Base-by-base conservation (phyloP, 2,329 filamentous ascomycete species). In the Beauveria sp. region DNA sequence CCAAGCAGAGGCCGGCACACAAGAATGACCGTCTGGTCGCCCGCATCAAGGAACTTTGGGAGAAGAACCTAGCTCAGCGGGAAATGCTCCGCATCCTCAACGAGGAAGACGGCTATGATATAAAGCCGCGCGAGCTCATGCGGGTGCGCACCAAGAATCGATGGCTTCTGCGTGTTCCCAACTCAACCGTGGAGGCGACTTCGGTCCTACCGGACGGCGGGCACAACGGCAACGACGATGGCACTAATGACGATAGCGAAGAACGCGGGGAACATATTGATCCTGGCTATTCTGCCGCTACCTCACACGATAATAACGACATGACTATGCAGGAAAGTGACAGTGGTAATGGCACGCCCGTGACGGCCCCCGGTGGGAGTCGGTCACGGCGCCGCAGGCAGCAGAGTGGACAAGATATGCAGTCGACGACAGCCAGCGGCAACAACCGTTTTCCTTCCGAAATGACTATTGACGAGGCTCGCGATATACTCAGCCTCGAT, bases 361-460 rank as follows among this genome's bases (percentile, higher is more conserved):
- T 38, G 43, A 16, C n/a, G 49, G 16, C 30, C 20, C 20, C 58
- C n/a, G 52, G 55, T 47, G 45, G 45, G 34, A 63, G 64, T 6
- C 63, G 65, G 20, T 56, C 61, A 34, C 57, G 22, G 52, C 56
- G 42, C 64, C 66, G 43, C 68, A 66, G 64, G 81, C 87, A 52
- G 88, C 86, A 59, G 81, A 84, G 67, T 83, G 82, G n/a, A 89
- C 85, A 79, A 86, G 83, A 47, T 86, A 86, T 2, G 28, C 85
- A 87, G 16, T 81, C 87, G 43, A 87, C 90, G 69, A 84, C 85
- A 7, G 81, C 86, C 1, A 85, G 86, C 5, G 84, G 86, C 22
- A 86, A 88, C 16, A 87, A 88, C 16, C 84, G 90, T 24, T 95
- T 91, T 65, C 89, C 89, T 1, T 93, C 90, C 0, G 90, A 95